Percentiles rank a stretch among this genome's conserved stretches.
Evolutionary conservation across 2,329 filamentous ascomycete genomes (phyloP).

Genomic region (Aspergillus spinulosporus): DNA sequence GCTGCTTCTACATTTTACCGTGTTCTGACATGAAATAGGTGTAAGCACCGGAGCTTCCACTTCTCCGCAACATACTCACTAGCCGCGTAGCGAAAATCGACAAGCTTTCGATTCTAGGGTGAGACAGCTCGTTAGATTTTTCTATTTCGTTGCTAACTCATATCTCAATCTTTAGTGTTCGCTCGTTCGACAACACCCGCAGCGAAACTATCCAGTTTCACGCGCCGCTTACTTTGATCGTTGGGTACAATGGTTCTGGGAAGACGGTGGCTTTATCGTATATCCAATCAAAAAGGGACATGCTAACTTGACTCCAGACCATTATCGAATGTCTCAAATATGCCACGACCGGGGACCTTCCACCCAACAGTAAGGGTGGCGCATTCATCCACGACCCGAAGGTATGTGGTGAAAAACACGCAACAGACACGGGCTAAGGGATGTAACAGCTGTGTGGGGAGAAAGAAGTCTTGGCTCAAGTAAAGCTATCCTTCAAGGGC

Average conservation of each 20-base stretch:
- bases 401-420: slow-evolving; percentile 42
- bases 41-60: slow-evolving; percentile 27
- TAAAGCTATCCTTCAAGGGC: slow-evolving; percentile 82
- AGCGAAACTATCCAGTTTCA: slow-evolving; percentile 84
- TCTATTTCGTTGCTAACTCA: slow-evolving; percentile 2
- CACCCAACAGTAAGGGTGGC: slow-evolving; percentile 83
- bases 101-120: slow-evolving; percentile 82
- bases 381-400: slow-evolving; percentile 98
- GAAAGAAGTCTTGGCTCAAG: slow-evolving; percentile 85
- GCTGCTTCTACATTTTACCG: background rate
- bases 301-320: slow-evolving; percentile 53
- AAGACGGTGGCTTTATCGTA: slow-evolving; percentile 67
- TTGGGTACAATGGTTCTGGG: slow-evolving; percentile 94
- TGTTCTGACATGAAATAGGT: slow-evolving; percentile 25
- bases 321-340: slow-evolving; percentile 99
- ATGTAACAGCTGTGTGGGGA: slow-evolving; percentile 67
- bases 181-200: slow-evolving; percentile 77
- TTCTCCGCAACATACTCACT: slow-evolving; percentile 7
- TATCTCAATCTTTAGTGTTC: slow-evolving; percentile 53
- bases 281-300: background rate
- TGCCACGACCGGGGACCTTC: slow-evolving; percentile 90
- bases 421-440: slow-evolving; percentile 8
- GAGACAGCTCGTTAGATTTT: slow-evolving; percentile 17
- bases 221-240: slow-evolving; percentile 89
- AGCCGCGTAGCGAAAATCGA: slow-evolving; percentile 70